Evolutionary conservation across 2,329 filamentous ascomycete genomes (phyloP).

Genomic region (Botrytis deweyae): DNA sequence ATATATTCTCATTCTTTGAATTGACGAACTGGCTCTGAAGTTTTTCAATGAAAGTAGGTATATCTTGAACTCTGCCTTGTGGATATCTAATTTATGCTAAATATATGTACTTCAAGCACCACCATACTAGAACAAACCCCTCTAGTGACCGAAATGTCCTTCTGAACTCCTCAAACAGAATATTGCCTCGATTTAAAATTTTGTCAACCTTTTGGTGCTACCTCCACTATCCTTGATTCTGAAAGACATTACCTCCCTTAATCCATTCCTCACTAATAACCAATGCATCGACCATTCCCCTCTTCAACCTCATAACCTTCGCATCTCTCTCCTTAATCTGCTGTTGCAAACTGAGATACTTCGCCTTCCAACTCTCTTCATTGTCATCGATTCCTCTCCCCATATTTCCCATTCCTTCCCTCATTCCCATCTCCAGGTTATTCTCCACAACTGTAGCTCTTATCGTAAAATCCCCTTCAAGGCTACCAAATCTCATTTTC

Average conservation of each 20-base stretch:
- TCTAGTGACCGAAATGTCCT: not conserved
- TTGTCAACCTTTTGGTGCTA: not conserved
- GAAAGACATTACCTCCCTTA: constrained; percentile 5
- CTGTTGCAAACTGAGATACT: constrained; percentile 57
- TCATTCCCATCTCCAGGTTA: constrained; percentile 33
- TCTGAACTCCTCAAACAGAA: not conserved
- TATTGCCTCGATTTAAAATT: not conserved
- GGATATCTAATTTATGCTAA: not conserved
- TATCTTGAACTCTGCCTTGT: not conserved
- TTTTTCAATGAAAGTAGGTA: not conserved
- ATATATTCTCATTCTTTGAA: not conserved
- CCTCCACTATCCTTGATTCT: not conserved
- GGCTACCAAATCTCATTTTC: constrained; percentile 55
- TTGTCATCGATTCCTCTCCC: constrained; percentile 25
- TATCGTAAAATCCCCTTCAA: constrained; percentile 54
- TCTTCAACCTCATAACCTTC: constrained; percentile 47
- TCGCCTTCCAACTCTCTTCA: constrained; percentile 49
- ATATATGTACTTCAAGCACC: not conserved
- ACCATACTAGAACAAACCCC: not conserved
- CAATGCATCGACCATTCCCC: constrained; percentile 44
- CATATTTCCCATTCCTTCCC: not conserved
- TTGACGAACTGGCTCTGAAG: not conserved
- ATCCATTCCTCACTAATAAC: constrained; percentile 24
- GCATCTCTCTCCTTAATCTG: constrained; percentile 59
- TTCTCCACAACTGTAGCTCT: constrained; percentile 43